Evolutionary conservation across 2,329 filamentous ascomycete genomes (phyloP).

Genomic region (Sclerotiophoma versabilis): DNA sequence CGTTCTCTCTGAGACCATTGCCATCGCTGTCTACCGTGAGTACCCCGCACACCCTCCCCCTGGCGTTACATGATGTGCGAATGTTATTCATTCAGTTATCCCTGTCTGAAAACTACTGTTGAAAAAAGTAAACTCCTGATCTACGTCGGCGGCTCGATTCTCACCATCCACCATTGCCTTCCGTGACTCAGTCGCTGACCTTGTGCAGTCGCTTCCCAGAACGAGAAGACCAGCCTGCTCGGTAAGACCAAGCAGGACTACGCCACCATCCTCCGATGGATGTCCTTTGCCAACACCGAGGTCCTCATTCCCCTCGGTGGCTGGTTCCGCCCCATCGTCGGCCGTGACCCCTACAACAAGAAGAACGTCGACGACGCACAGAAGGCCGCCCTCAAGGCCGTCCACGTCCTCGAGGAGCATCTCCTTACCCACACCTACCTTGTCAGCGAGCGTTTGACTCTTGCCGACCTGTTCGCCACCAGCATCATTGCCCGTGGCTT

Average conservation of each 20-base stretch:
- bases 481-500: conserved; percentile 85
- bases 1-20: conserved; percentile 85
- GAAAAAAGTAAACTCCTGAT: conserved; percentile 77
- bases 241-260: conserved; percentile 99
- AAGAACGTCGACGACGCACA: conserved; percentile 85
- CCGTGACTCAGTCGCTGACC: conserved; percentile 42
- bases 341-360: conserved; percentile 92
- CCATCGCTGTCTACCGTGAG: conserved; percentile 97
- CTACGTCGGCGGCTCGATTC: conserved; percentile 63
- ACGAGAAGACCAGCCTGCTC: conserved; percentile 99
- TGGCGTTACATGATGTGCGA: conserved; percentile 66
- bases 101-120: conserved; percentile 97
- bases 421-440: conserved; percentile 94
- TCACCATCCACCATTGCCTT: conserved; percentile 15
- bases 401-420: conserved; percentile 83
- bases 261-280: conserved; percentile 96
- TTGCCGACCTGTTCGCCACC: conserved; percentile 89
- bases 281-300: conserved; percentile 95
- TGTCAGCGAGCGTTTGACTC: conserved; percentile 95
- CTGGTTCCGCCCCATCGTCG: conserved; percentile 89
- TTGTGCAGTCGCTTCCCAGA: conserved; percentile 88
- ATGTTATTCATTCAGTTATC: conserved; percentile 66
- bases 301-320: conserved; percentile 73
- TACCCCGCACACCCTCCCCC: conserved; percentile 45
- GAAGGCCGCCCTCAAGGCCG: conserved; percentile 71